Evolutionary conservation across 2,329 filamentous ascomycete genomes (phyloP).

Genomic region (Acrodontium crateriforme): DNA sequence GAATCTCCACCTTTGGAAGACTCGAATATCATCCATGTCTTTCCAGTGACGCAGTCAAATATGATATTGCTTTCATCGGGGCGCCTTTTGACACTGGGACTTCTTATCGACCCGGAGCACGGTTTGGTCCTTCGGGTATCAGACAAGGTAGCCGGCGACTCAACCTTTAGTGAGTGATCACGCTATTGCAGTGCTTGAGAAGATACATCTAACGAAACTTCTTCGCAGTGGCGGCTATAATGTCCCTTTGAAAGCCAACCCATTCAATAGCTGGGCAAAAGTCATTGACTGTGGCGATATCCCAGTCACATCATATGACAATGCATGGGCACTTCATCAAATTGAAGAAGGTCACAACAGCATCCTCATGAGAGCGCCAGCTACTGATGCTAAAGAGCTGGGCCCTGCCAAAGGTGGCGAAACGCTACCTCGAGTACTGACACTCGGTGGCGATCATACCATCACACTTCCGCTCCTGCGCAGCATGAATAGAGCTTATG

Average conservation of each 20-base stretch:
- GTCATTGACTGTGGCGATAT: constrained; percentile 52
- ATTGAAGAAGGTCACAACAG: constrained; percentile 75
- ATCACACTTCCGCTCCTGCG: constrained; percentile 44
- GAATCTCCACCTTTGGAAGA: constrained; percentile 73
- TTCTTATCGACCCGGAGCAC: constrained; percentile 69
- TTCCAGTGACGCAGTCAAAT: constrained; percentile 53
- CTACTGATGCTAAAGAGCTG: constrained; percentile 50
- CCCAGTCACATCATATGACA: constrained; percentile 48
- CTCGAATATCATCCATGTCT: constrained; percentile 67
- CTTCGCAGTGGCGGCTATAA: constrained; percentile 69
- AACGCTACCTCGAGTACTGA: constrained; percentile 70
- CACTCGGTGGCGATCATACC: constrained; percentile 50
- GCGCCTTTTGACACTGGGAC: constrained; percentile 74
- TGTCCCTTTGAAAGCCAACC: constrained; percentile 64
- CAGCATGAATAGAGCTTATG: constrained; percentile 51
- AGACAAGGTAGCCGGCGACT: constrained; percentile 73
- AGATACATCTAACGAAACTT: constrained; percentile 36
- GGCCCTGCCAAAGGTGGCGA: constrained; percentile 60
- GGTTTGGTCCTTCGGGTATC: constrained; percentile 74
- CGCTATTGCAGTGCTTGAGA: constrained; percentile 10
- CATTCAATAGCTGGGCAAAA: constrained; percentile 68
- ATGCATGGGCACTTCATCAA: constrained; percentile 65
- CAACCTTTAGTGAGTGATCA: constrained; percentile 63
- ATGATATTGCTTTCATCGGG: constrained; percentile 75
- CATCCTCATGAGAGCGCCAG: constrained; percentile 56